phyloP scores from a whole-genome alignment of 2,329 filamentous ascomycete genomes.

The Botrytis pseudocinerea region DNA sequence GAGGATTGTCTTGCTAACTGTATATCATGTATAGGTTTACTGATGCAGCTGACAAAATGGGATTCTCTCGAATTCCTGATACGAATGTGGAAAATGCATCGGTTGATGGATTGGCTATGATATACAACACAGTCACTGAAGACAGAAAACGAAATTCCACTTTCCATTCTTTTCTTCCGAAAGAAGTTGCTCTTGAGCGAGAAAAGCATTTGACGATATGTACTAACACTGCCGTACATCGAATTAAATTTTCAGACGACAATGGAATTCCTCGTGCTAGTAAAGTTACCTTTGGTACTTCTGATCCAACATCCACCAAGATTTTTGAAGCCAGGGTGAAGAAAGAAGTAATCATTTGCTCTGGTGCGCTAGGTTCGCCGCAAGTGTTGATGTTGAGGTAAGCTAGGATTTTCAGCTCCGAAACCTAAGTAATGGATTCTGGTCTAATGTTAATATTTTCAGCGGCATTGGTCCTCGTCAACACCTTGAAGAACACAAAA shows the following conservation, averaged over 20 bases:
- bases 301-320: not conserved
- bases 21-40: not conserved
- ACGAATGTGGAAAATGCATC: constrained; percentile 16
- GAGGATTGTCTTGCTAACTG: not conserved
- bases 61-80: constrained; percentile 19
- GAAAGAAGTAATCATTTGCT: constrained; percentile 24
- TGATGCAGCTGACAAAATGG: constrained; percentile 10
- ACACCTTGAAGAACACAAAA: constrained; percentile 20
- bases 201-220: constrained; percentile 21
- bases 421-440: not conserved
- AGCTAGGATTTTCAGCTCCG: not conserved
- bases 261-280: not conserved
- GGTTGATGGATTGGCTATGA: constrained; percentile 17
- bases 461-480: constrained; percentile 21
- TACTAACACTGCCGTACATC: constrained; percentile 18
- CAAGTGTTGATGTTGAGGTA: constrained; percentile 26
- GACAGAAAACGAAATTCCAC: constrained; percentile 22
- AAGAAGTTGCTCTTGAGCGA: constrained; percentile 19
- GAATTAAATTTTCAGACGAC: constrained; percentile 18
- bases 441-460: not conserved
- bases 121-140: constrained; percentile 20
- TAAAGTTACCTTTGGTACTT: constrained; percentile 9
- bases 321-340: constrained; percentile 10
- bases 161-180: constrained; percentile 23
- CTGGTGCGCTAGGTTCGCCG: constrained; percentile 20